Conservation (phyloP, 371 early-diverging fungal species). For the Apophysomyces sp. region DNA sequence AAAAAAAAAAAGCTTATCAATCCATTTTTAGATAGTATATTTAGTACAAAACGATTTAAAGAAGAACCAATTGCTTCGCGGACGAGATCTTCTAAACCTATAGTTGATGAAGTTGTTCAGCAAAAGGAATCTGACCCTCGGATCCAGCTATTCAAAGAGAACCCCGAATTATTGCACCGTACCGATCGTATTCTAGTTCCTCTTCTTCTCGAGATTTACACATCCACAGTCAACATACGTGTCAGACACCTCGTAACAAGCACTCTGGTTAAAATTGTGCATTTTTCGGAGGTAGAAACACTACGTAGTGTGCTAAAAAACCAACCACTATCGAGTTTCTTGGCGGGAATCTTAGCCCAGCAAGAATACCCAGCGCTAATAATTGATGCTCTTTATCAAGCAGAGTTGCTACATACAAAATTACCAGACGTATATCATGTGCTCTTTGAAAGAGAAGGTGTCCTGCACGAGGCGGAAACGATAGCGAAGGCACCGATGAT, state of each 20-base stretch:
- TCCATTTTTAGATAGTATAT: conserved; percentile 18
- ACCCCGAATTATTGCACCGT: conserved; percentile 35
- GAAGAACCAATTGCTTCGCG: conserved; percentile 23
- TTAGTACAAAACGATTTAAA: conserved; percentile 36
- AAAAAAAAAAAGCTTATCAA: not conserved
- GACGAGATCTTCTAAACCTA: conserved; percentile 16
- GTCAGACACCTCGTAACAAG: conserved; percentile 58
- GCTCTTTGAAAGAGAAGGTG: conserved; percentile 68
- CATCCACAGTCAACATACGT: conserved; percentile 54
- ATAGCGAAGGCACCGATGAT: conserved; percentile 33
- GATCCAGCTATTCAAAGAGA: conserved; percentile 34
- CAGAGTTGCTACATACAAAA: conserved; percentile 55
- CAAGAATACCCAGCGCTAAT: conserved; percentile 58
- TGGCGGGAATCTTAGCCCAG: conserved; percentile 59
- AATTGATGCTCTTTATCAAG: conserved; percentile 56
- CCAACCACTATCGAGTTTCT: conserved; percentile 56
- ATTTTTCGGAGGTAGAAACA: conserved; percentile 37
- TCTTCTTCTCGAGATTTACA: conserved; percentile 55
- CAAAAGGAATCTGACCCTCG: conserved; percentile 35
- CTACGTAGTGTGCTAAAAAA: conserved; percentile 39
- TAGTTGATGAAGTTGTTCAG: not conserved
- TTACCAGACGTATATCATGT: conserved; percentile 51
- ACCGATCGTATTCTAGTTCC: conserved; percentile 53
- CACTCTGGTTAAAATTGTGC: conserved; percentile 53
- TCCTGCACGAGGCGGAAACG: conserved; percentile 55